Conservation (phyloP, 2,329 filamentous ascomycete genomes). For the Epichloe typhina region DNA sequence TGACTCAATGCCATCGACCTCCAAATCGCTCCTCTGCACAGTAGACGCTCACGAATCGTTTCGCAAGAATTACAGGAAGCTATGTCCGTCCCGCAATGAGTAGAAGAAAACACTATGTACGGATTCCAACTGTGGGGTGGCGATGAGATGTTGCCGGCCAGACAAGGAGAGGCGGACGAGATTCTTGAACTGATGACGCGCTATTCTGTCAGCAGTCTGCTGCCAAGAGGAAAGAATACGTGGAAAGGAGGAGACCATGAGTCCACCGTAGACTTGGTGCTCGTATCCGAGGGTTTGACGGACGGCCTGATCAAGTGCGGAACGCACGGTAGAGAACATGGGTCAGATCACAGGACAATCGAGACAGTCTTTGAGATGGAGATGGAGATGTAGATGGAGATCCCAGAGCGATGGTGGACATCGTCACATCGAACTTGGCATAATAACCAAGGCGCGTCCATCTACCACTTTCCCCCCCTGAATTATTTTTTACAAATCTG, state of each 20-base stretch:
- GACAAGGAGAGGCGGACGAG: slow-evolving; percentile 19
- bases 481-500: no score
- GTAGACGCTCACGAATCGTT: slow-evolving; percentile 9
- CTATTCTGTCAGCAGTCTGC: slow-evolving; percentile 18
- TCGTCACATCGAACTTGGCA: no score
- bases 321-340: slow-evolving; percentile 9
- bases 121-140: slow-evolving; percentile 6
- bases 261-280: slow-evolving; percentile 14
- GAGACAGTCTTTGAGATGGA: neutral
- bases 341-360: slow-evolving; percentile 12
- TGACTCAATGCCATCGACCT: no score
- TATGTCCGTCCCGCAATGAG: neutral
- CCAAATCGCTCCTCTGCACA: no score
- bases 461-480: no score
- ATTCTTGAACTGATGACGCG: neutral
- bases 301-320: slow-evolving; percentile 8
- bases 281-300: slow-evolving; percentile 11
- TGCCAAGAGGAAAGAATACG: slow-evolving; percentile 21
- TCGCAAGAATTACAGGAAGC: slow-evolving; percentile 10
- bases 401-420: no score
- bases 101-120: no score
- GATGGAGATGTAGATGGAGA: neutral
- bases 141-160: slow-evolving; percentile 4
- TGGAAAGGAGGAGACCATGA: slow-evolving; percentile 12
- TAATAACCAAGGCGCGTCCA: no score